Percentiles rank a stretch among this genome's conserved stretches.
Conservation (phyloP, 1,139 yeast genomes). For the Hyphopichia buzzinii region DNA sequence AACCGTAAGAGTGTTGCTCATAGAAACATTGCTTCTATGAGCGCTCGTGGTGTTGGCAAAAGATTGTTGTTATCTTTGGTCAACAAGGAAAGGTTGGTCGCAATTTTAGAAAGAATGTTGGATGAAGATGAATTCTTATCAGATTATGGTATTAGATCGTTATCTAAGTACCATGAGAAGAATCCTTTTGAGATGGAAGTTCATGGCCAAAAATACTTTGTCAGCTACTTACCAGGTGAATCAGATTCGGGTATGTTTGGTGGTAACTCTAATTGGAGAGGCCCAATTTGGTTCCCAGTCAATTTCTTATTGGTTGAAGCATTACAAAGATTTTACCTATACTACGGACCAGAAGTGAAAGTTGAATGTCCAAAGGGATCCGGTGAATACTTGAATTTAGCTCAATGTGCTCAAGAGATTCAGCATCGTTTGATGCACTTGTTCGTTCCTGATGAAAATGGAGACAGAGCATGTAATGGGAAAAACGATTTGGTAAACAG, state of each 20-base stretch:
- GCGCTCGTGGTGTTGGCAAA: conserved; percentile 81
- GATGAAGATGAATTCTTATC: conserved; percentile 89
- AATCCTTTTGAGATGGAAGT: conserved; percentile 88
- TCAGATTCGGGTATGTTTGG: conserved; percentile 95
- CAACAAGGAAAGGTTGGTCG: conserved; percentile 72
- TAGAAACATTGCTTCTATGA: conserved; percentile 89
- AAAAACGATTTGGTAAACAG: conserved; percentile 58
- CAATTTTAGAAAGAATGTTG: conserved; percentile 78
- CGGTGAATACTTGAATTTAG: conserved; percentile 77
- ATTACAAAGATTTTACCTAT: conserved; percentile 82
- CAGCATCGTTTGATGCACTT: conserved; percentile 84
- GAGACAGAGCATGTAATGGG: conserved; percentile 81
- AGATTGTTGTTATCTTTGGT: conserved; percentile 80
- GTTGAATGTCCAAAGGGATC: conserved; percentile 91
- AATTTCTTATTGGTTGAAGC: conserved; percentile 87
- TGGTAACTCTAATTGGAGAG: conserved; percentile 97
- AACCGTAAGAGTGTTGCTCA: conserved; percentile 73
- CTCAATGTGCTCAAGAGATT: conserved; percentile 89
- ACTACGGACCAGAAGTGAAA: conserved; percentile 83
- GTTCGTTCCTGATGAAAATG: conserved; percentile 70
- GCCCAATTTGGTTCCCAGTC: conserved; percentile 98
- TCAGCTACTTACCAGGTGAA: conserved; percentile 87
- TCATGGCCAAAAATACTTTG: conserved; percentile 70
- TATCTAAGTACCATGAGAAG: conserved; percentile 84
- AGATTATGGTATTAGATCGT: conserved; percentile 83